Percentiles rank a stretch among this genome's conserved stretches.
Evolutionary conservation across 2,329 filamentous ascomycete species (phyloP).

Genomic region (Ophiocordyceps camponoti-floridani): DNA sequence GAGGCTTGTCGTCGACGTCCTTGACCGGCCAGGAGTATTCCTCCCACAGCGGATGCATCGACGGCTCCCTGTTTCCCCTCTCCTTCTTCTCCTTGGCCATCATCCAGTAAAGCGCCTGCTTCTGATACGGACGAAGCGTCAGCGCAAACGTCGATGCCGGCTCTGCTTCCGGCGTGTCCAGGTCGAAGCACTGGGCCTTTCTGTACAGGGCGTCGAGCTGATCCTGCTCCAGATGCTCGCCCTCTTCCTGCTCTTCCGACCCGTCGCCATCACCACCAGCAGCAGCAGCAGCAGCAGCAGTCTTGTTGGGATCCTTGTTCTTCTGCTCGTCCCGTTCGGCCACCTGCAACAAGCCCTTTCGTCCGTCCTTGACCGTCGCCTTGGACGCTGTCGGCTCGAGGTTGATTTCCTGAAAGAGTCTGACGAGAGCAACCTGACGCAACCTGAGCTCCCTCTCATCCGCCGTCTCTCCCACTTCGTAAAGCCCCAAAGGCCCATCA

Average conservation of each 20-base stretch:
- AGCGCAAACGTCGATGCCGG: slow-evolving; percentile 69
- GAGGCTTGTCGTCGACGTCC: slow-evolving; percentile 66
- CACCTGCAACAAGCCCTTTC: slow-evolving; percentile 71
- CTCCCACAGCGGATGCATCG: slow-evolving; percentile 96
- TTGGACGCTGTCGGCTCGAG: slow-evolving; percentile 61
- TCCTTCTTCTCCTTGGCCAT: slow-evolving; percentile 76
- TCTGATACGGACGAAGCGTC: slow-evolving; percentile 80
- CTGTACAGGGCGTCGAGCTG: slow-evolving; percentile 87
- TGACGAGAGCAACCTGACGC: slow-evolving; percentile 74
- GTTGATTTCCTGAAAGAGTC: slow-evolving; percentile 76
- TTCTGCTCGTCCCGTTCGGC: slow-evolving; percentile 75
- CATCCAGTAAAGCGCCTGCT: slow-evolving; percentile 94
- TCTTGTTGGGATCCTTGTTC: slow-evolving; percentile 31
- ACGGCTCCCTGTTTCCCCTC: slow-evolving; percentile 50
- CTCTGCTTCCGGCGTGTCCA: slow-evolving; percentile 72
- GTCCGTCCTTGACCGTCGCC: slow-evolving; percentile 58
- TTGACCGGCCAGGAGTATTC: slow-evolving; percentile 80
- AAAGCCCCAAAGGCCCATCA: slow-evolving; percentile 57
- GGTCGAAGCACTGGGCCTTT: slow-evolving; percentile 94
- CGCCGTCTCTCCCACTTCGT: slow-evolving; percentile 67
- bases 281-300: too few relatives aligned
- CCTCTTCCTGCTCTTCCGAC: slow-evolving; percentile 49
- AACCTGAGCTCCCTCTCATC: slow-evolving; percentile 74
- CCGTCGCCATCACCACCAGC: slow-evolving; percentile 15
- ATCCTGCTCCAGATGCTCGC: slow-evolving; percentile 82